Evolutionary conservation across 371 early-diverging fungal genomes (phyloP).

Genomic region (Mucor mucedo): DNA sequence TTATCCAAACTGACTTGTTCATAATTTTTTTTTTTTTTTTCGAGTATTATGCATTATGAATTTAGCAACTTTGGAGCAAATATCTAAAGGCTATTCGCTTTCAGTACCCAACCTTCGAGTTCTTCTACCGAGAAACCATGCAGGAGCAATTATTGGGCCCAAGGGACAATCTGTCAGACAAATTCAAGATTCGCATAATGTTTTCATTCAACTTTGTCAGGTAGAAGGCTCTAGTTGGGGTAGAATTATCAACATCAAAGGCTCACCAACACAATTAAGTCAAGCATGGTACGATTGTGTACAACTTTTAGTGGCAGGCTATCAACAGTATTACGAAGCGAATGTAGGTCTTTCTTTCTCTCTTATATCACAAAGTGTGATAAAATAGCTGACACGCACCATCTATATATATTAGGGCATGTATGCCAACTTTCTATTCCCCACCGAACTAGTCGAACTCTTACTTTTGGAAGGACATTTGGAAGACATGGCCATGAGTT

Average conservation of each 20-base stretch:
- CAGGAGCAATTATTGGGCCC: not conserved
- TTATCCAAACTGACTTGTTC: not conserved
- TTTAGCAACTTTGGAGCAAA: not conserved
- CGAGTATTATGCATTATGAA: not conserved
- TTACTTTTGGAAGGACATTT: not conserved
- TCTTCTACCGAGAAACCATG: not conserved
- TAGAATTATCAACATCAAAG: not conserved
- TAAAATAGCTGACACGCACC: no score
- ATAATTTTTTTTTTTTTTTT: not conserved
- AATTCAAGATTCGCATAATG: not conserved
- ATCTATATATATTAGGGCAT: not conserved
- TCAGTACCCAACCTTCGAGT: not conserved
- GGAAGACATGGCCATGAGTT: not conserved
- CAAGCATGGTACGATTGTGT: not conserved
- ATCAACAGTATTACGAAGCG: not conserved
- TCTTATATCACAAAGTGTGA: no score
- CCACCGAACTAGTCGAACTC: not conserved
- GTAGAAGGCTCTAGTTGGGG: not conserved
- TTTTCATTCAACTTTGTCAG: not conserved
- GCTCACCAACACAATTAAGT: not conserved
- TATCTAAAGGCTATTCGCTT: not conserved
- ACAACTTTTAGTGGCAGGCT: not conserved
- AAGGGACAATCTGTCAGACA: not conserved
- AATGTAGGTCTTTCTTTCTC: not conserved
- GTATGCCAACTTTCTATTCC: slow-evolving; percentile 8